phyloP scores from a whole-genome alignment of 164 flowering plant genomes.

The Liriodendron chinense region DNA sequence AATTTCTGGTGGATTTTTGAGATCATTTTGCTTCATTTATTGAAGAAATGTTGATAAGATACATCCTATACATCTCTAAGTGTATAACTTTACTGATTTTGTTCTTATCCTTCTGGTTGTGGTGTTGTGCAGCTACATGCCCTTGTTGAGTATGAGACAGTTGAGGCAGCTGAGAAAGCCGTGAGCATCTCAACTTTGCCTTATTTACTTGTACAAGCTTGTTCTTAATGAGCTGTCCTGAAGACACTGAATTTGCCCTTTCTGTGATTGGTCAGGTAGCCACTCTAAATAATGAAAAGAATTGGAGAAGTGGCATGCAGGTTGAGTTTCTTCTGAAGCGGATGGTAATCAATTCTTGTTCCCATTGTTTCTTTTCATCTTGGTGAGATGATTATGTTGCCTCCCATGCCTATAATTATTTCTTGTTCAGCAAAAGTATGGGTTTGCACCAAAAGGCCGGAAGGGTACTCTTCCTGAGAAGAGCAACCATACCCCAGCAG shows the following conservation, averaged over 20 bases:
- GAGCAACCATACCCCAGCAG: slow-evolving; percentile 18
- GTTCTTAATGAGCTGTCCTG: not conserved
- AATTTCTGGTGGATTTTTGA: not conserved
- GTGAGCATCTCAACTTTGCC: slow-evolving; percentile 41
- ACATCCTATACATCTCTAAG: too few relatives aligned
- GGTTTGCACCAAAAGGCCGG: slow-evolving; percentile 38
- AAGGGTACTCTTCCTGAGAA: slow-evolving; percentile 46
- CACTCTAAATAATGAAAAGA: slow-evolving; percentile 64
- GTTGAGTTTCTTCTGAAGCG: slow-evolving; percentile 65
- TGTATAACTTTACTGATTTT: not conserved
- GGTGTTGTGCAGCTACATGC: slow-evolving; percentile 40
- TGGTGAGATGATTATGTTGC: too few relatives aligned
- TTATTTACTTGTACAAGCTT: not conserved
- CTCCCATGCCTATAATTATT: not conserved
- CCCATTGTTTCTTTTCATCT: not conserved
- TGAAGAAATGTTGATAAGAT: too few relatives aligned
- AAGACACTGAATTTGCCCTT: not conserved
- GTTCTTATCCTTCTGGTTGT: not conserved
- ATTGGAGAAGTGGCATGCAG: slow-evolving; percentile 90
- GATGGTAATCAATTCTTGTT: slow-evolving; percentile 34
- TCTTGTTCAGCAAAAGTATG: slow-evolving; percentile 44
- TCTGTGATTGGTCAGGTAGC: slow-evolving; percentile 47
- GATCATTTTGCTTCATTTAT: too few relatives aligned
- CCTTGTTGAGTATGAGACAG: slow-evolving; percentile 81
- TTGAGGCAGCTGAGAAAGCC: slow-evolving; percentile 88